These are phyloP conservation scores for Ophiorrhiza pumila DNA, from an alignment of 257 asterid genomes.

Conservation along the genomic window DNA sequence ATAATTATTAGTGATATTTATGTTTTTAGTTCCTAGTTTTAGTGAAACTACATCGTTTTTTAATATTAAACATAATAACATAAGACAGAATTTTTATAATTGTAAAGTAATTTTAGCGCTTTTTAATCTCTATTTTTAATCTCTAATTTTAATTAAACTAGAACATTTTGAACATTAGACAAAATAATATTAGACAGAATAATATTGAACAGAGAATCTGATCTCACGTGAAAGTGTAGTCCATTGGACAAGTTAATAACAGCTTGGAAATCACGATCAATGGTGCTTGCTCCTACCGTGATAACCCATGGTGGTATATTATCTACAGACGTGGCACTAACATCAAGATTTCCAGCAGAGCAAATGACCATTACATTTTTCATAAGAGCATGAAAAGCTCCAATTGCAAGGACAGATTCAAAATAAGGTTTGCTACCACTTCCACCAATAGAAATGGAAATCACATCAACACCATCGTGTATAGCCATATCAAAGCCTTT, in stretches of 20 bases:
- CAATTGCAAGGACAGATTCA: slow-evolving; percentile 30
- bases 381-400: slow-evolving; percentile 13
- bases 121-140: too few relatives aligned
- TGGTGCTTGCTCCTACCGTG: slow-evolving; percentile 10
- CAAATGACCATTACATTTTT: neutral
- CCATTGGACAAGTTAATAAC: slow-evolving; percentile 17
- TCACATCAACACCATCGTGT: slow-evolving; percentile 66
- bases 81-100: too few relatives aligned
- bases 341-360: slow-evolving; percentile 12
- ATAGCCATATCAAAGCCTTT: slow-evolving; percentile 59
- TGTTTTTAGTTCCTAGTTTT: too few relatives aligned
- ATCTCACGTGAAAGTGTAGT: too few relatives aligned
- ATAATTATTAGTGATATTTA: too few relatives aligned
- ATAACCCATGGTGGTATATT: slow-evolving; percentile 13
- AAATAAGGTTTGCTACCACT: neutral
- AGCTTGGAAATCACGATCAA: neutral
- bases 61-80: too few relatives aligned
- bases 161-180: too few relatives aligned
- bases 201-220: too few relatives aligned
- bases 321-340: neutral
- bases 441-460: slow-evolving; percentile 70
- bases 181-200: neutral
- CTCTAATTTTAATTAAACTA: too few relatives aligned
- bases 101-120: too few relatives aligned
- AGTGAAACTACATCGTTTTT: too few relatives aligned